These are phyloP conservation scores for Cucumis sativus DNA, from an alignment of 306 rosid genomes.

Conservation along the genomic window Cucumber_9930_V3 NC_026660.2:21441501-21442000, in stretches of 20 bases:
- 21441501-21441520: conserved; percentile 6
- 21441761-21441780: background rate
- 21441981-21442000: background rate
- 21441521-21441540: conserved; percentile 7
- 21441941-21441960: background rate
- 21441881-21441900: background rate
- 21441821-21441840: background rate
- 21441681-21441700: background rate
- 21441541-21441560: conserved; percentile 55
- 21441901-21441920: background rate
- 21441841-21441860: background rate
- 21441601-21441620: conserved; percentile 79
- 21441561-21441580: conserved; percentile 83
- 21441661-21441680: background rate
- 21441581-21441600: conserved; percentile 88
- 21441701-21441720: background rate
- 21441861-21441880: background rate
- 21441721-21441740: background rate
- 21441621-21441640: conserved; percentile 84
- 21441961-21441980: background rate
- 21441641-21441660: conserved; percentile 69
- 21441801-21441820: background rate
- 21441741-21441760: background rate
- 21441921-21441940: background rate
- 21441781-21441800: background rate